Conservation (phyloP, 164 flowering plant species). For the Liriodendron chinense region DNA sequence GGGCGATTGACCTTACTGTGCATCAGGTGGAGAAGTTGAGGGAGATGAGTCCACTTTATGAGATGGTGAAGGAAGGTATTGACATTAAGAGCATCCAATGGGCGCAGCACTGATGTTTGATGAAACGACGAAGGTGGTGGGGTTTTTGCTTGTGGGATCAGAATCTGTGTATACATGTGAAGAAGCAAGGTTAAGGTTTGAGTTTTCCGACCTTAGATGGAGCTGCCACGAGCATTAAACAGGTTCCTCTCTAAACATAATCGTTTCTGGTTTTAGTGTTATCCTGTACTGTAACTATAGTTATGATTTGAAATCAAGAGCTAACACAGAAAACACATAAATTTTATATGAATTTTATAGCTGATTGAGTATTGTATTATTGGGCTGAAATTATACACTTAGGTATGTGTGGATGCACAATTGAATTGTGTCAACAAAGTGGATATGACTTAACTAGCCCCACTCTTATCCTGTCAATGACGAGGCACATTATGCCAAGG, state of each 20-base stretch:
- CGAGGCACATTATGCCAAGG: too few species aligned
- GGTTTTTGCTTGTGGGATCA: neutral
- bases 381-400: neutral
- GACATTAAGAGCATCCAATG: constrained; percentile 88
- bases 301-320: neutral
- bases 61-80: constrained; percentile 95
- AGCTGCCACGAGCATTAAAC: neutral
- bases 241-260: neutral
- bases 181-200: neutral
- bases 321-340: neutral
- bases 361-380: neutral
- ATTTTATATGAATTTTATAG: too few species aligned
- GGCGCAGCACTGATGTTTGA: constrained; percentile 71
- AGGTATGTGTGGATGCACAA: neutral
- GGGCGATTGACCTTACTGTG: constrained; percentile 87
- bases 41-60: constrained; percentile 98
- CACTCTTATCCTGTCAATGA: too few species aligned
- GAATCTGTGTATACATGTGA: neutral
- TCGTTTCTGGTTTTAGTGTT: neutral
- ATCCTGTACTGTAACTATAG: neutral
- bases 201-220: neutral
- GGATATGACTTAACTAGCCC: too few species aligned
- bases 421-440: neutral
- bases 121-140: neutral
- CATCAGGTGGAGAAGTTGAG: constrained; percentile 85